A percentile compares a stretch with the other conserved stretches of the same genome.
Evolutionary conservation across 208 protist species (phyloP).

Genomic region (Borovskyia barvae): DNA sequence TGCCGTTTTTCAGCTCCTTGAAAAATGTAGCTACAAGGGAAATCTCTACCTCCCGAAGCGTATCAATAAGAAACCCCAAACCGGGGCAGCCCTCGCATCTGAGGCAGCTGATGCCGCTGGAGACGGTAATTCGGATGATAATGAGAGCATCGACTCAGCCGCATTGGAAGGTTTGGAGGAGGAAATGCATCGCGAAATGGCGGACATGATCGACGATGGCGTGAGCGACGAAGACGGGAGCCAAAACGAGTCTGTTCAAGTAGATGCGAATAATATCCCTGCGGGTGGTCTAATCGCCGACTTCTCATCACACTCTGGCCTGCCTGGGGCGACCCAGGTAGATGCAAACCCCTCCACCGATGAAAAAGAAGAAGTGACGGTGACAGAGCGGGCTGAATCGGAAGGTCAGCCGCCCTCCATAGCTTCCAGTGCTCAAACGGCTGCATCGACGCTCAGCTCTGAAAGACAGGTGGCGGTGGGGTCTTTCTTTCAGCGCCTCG

Average conservation of each 20-base stretch:
- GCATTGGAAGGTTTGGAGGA: constrained; percentile 28
- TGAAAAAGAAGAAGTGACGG: constrained; percentile 1
- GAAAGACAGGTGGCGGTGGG: constrained; percentile 75
- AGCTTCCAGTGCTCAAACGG: constrained; percentile 33
- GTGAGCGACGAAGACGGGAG: constrained; percentile 3
- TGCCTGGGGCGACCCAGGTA: too few relatives aligned
- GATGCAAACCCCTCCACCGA: not conserved
- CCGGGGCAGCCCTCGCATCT: not conserved
- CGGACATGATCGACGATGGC: constrained; percentile 42
- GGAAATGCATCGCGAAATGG: constrained; percentile 29
- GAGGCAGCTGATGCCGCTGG: constrained; percentile 22
- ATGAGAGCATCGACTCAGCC: constrained; percentile 32
- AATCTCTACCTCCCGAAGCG: constrained; percentile 66
- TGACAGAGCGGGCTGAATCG: constrained; percentile 15
- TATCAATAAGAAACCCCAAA: constrained; percentile 23
- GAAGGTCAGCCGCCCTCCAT: constrained; percentile 28
- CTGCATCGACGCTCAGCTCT: constrained; percentile 50
- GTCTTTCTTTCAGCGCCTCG: constrained; percentile 67
- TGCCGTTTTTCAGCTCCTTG: constrained; percentile 82
- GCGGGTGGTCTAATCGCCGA: not conserved
- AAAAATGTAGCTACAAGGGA: constrained; percentile 84
- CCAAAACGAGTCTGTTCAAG: not conserved
- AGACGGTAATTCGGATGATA: constrained; percentile 22
- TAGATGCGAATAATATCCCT: not conserved
- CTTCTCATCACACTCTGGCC: constrained; percentile 2